These are phyloP conservation scores for Dimargaris xerosporica DNA, from an alignment of 192 early-diverging fungal genomes.

Conservation along the genomic window DNA sequence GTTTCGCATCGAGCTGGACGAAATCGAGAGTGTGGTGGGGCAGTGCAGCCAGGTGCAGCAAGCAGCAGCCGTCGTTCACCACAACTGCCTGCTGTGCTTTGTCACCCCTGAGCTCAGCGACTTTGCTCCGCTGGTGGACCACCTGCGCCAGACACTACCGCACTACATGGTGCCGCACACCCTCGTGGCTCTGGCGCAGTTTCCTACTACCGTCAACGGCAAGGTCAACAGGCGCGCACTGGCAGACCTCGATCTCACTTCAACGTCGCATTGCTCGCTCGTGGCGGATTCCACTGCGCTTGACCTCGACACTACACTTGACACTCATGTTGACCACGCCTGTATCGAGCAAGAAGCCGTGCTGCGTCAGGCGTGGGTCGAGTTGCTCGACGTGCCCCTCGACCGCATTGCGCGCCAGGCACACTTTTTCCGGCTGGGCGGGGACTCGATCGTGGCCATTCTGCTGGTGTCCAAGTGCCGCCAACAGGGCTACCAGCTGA, in stretches of 20 bases:
- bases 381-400: not conserved
- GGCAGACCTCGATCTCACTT: not conserved
- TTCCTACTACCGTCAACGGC: conserved; percentile 3
- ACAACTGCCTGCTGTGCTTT: conserved; percentile 1
- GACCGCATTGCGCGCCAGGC: not conserved
- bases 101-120: not conserved
- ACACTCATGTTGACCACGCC: not conserved
- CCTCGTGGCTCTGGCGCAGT: not conserved
- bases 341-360: not conserved
- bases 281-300: not conserved
- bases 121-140: not conserved
- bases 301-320: not conserved
- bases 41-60: conserved; percentile 13
- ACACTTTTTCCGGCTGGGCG: conserved; percentile 8
- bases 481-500: not conserved
- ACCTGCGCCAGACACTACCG: not conserved
- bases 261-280: not conserved
- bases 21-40: conserved; percentile 15
- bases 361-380: not conserved
- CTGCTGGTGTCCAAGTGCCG: conserved; percentile 5
- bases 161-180: not conserved
- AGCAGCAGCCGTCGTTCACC: conserved; percentile 16
- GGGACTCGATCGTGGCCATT: conserved; percentile 8
- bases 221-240: conserved; percentile 7
- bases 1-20: conserved; percentile 20